phyloP scores from a whole-genome alignment of 768 basidiomycete genomes.

The Boletellus ananiceps region DNA sequence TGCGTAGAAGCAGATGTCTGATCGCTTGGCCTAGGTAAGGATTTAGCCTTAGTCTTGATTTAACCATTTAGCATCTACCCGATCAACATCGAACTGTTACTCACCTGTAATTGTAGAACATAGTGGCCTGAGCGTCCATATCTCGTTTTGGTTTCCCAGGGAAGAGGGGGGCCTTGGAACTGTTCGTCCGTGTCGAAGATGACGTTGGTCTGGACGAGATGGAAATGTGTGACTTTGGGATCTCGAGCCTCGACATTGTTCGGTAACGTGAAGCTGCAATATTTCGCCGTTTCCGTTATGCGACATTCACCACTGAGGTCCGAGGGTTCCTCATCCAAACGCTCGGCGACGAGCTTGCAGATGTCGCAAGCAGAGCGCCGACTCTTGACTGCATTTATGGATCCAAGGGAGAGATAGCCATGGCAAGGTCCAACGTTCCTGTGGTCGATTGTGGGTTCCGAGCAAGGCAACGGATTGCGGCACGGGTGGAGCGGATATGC shows the following conservation, averaged over 20 bases:
- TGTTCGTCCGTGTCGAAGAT: background rate
- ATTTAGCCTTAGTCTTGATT: constrained; percentile 6
- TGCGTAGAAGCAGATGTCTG: background rate
- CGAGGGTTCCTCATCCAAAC: constrained; percentile 9
- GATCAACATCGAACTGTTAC: background rate
- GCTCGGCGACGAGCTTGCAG: constrained; percentile 11
- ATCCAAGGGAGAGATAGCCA: too few species aligned
- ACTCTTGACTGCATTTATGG: background rate
- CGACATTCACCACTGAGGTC: constrained; percentile 7
- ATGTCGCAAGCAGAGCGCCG: constrained; percentile 10
- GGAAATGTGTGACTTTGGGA: constrained; percentile 9
- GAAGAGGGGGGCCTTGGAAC: constrained; percentile 1
- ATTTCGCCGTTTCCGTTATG: background rate
- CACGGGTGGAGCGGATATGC: too few species aligned
- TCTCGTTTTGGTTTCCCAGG: constrained; percentile 8
- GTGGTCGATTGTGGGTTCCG: too few species aligned
- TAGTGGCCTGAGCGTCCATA: background rate
- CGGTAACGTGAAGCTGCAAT: constrained; percentile 9
- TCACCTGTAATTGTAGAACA: constrained; percentile 10
- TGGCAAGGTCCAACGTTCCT: too few species aligned
- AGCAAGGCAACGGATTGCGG: too few species aligned
- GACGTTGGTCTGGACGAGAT: constrained; percentile 9
- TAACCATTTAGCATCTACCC: background rate
- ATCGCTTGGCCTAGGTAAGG: background rate
- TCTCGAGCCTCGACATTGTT: background rate